Percentiles rank a stretch among this genome's conserved stretches.
phyloP scores from a whole-genome alignment of 2,329 filamentous ascomycete genomes.

The Fusarium albosuccineum region DNA sequence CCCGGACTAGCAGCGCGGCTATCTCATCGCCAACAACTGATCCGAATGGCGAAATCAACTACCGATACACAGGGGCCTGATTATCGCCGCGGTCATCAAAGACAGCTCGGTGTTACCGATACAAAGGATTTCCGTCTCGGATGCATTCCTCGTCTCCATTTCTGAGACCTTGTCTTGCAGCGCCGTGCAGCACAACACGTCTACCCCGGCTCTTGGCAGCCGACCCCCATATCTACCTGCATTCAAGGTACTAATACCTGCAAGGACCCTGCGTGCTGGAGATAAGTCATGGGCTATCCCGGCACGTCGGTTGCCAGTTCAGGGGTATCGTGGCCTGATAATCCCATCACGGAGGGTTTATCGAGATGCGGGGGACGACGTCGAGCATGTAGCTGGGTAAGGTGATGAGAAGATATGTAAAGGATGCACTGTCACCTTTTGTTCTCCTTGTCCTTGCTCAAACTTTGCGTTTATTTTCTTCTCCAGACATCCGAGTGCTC shows the following conservation, averaged over 20 bases:
- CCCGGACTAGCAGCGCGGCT: background rate
- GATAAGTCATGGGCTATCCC: background rate
- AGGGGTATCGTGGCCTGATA: background rate
- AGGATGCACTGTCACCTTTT: too few relatives aligned
- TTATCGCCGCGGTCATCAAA: background rate
- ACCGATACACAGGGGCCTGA: background rate
- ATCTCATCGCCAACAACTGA: background rate
- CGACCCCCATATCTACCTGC: background rate
- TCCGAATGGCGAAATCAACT: constrained; percentile 1
- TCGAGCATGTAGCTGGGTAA: background rate
- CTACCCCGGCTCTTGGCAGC: background rate
- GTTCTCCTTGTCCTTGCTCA: too few relatives aligned
- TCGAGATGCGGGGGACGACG: background rate
- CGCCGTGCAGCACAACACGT: too few relatives aligned
- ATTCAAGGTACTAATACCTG: background rate
- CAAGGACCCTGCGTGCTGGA: background rate
- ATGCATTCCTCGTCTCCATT: background rate
- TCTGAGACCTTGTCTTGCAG: background rate
- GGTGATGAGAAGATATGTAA: too few relatives aligned
- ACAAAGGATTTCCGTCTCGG: background rate
- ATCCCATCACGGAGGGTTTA: background rate
- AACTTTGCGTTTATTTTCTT: too few relatives aligned
- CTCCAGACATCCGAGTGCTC: too few relatives aligned
- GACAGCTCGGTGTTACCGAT: background rate
- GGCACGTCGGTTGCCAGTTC: background rate